Conservation (phyloP, 129 eudicot genomes). For the Flaveria ramosissima region DNA sequence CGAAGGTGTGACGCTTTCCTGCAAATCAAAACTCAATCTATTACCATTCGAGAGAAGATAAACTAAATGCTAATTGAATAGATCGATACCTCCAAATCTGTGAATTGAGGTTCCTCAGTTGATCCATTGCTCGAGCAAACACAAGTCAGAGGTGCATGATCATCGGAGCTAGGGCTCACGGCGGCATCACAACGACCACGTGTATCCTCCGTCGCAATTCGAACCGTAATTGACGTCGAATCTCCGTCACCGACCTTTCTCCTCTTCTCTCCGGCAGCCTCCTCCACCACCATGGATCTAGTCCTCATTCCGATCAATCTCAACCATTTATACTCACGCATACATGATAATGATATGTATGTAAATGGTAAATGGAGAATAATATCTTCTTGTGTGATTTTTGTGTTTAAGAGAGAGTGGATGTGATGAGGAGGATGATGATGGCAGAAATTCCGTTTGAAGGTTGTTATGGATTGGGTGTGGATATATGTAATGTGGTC, state of each 20-base stretch:
- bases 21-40: conserved; percentile 18
- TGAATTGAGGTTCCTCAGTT: conserved; percentile 20
- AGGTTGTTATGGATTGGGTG: no score
- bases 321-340: conserved; percentile 17
- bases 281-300: conserved; percentile 23
- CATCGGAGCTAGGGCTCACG: no score
- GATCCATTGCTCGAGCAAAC: conserved; percentile 45
- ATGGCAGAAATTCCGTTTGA: no score
- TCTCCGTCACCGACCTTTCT: conserved; percentile 40
- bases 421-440: conserved; percentile 21
- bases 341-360: neutral
- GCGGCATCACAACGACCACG: no score
- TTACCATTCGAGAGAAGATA: neutral
- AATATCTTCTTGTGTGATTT: conserved; percentile 36
- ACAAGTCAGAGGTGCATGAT: conserved; percentile 23
- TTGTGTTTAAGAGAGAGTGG: conserved; percentile 27
- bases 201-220: no score
- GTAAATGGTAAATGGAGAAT: neutral
- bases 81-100: conserved; percentile 62
- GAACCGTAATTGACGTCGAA: conserved; percentile 20
- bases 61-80: neutral
- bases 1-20: conserved; percentile 18
- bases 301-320: conserved; percentile 29
- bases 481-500: no score
- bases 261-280: conserved; percentile 32